Percentiles rank a stretch among this genome's conserved stretches.
phyloP scores from a whole-genome alignment of 164 flowering plant species.

The Dillenia suffruticosa region DNA sequence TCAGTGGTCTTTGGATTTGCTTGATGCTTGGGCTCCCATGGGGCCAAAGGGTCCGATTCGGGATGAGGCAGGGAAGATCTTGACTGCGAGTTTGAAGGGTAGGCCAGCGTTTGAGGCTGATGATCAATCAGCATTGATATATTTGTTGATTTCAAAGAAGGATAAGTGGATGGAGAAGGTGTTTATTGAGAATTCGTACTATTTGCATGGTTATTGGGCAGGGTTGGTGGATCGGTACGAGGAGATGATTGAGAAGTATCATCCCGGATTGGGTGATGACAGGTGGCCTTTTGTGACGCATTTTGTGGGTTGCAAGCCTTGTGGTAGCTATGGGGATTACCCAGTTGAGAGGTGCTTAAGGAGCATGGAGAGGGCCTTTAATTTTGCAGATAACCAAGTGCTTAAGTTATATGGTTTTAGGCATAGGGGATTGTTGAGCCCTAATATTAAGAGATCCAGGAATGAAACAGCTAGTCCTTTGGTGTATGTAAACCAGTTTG shows the following conservation, averaged over 20 bases:
- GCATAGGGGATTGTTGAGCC: conserved; percentile 76
- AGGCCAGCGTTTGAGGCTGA: conserved; percentile 91
- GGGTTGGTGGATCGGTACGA: conserved; percentile 83
- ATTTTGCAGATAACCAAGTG: conserved; percentile 94
- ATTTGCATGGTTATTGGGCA: conserved; percentile 85
- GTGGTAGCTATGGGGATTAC: conserved; percentile 91
- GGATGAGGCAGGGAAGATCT: conserved; percentile 80
- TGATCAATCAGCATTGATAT: conserved; percentile 92
- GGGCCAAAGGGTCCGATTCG: conserved; percentile 83
- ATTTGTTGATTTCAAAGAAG: conserved; percentile 64
- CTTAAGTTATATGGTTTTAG: conserved; percentile 79
- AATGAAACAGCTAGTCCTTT: conserved; percentile 73
- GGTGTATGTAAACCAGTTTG: conserved; percentile 58
- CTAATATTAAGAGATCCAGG: conserved; percentile 77
- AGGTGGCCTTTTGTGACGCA: conserved; percentile 98
- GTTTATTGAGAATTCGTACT: conserved; percentile 75
- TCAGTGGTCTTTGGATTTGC: conserved; percentile 91
- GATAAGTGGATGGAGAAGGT: conserved; percentile 74
- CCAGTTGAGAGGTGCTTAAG: conserved; percentile 79
- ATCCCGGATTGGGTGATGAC: conserved; percentile 89
- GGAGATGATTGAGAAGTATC: conserved; percentile 86
- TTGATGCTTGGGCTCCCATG: conserved; percentile 94
- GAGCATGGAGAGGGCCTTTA: conserved; percentile 91
- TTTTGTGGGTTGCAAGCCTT: conserved; percentile 96
- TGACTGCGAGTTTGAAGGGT: conserved; percentile 75